Base-by-base conservation (phyloP, 768 basidiomycete species). In the Royoungia palumana region DNA sequence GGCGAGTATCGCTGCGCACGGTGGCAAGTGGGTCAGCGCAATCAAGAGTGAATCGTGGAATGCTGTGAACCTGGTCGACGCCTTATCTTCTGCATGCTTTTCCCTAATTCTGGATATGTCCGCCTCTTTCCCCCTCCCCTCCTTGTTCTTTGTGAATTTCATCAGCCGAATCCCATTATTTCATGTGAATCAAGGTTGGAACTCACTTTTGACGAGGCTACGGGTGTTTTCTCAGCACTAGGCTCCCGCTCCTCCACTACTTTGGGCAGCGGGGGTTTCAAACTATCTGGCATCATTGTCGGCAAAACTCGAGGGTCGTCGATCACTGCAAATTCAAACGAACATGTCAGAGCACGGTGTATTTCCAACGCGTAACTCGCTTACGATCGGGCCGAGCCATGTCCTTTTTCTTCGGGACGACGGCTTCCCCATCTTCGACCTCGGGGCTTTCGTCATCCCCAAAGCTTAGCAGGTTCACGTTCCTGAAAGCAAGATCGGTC, bases 381-480 rank as follows among this genome's bases (percentile, higher is more conserved):
- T 47, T 60, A 94, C 93, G 64, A 71, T 96, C 94, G 30, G 89
- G 89, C 22, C 94, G 74, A 20, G 77, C 83, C 22, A 95, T 88
- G 0, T 83, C 75, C 65, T 90, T 94, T 75, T 92, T 93, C 70
- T 84, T 84, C 55, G 81, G 74, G 2, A 64, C 62, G 0, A 74
- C 66, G 0, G 74, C 60, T 38, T 82, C 85, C 12, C 71, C 78
- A 8, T 81, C 83, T 22, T 79, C 85, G 28, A 60, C 72, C 5
- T 79, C 85, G 19, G 61, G 72, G 1, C 80, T 86, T 39, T 81
- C 86, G 8, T 81, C 87, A 9, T 74, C 87, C 14, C 83, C 91
- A 64, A 99, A 99, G 43, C 92, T 95, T 46, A 98, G 68, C 10
- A 99, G 69, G 47, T 87, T 88, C 10, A 89, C 87, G 60, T 99